A percentile compares a stretch with the other conserved stretches of the same genome.
These are phyloP conservation scores for Clonostachys rhizophaga DNA, from an alignment of 2,329 filamentous ascomycete species.

Conservation along the genomic window DNA sequence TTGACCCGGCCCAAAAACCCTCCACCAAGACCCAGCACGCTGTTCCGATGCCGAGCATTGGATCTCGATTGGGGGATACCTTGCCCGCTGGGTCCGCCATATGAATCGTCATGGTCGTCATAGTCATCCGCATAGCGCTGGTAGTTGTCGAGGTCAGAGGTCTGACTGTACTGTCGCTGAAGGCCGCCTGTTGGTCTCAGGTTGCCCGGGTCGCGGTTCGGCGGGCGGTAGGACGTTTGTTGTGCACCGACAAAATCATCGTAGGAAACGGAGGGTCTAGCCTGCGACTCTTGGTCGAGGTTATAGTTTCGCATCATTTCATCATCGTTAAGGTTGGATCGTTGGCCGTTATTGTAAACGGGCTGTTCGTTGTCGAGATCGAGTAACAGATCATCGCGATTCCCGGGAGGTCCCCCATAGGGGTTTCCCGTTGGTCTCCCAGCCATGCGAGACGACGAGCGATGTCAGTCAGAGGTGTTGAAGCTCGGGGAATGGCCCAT, in stretches of 20 bases:
- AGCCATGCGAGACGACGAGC: constrained; percentile 52
- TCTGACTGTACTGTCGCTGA: constrained; percentile 61
- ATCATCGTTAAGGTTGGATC: constrained; percentile 76
- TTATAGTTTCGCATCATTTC: constrained; percentile 73
- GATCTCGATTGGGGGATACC: constrained; percentile 32
- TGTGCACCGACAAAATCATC: constrained; percentile 82
- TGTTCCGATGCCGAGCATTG: constrained; percentile 75
- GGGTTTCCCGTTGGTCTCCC: constrained; percentile 46
- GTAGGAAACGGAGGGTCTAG: constrained; percentile 85
- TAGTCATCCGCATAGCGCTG: constrained; percentile 85
- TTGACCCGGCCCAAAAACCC: constrained; percentile 84
- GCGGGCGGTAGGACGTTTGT: constrained; percentile 3
- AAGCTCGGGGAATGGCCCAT: constrained; percentile 21
- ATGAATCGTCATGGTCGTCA: constrained; percentile 74
- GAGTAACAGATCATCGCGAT: constrained; percentile 61
- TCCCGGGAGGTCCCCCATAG: constrained; percentile 41
- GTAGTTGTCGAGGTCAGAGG: constrained; percentile 81
- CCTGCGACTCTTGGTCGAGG: constrained; percentile 58
- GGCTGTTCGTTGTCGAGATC: constrained; percentile 70
- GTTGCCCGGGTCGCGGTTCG: background rate
- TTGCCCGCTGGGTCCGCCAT: constrained; percentile 55
- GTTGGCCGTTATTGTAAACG: constrained; percentile 70
- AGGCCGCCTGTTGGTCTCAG: constrained; percentile 34
- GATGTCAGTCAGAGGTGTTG: constrained; percentile 19
- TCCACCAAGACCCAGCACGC: constrained; percentile 80